These are phyloP conservation scores for Cordyceps fumosorosea DNA, from an alignment of 2,329 filamentous ascomycete genomes.

Conservation along the genomic window DNA sequence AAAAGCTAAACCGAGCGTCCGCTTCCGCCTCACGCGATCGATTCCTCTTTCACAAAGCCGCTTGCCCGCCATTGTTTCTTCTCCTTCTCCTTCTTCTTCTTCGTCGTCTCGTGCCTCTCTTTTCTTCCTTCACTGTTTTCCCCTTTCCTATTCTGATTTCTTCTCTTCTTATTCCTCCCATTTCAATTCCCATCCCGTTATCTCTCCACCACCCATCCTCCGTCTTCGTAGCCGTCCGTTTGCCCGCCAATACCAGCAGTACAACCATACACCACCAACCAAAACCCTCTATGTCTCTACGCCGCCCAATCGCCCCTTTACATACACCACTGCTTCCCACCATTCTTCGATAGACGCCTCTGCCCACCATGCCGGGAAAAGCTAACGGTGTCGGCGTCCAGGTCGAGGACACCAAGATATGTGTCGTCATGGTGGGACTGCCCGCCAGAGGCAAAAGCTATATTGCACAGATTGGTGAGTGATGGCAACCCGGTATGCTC, in stretches of 20 bases:
- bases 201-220: neutral
- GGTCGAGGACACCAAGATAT: conserved; percentile 94
- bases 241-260: neutral
- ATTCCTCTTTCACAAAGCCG: conserved; percentile 6
- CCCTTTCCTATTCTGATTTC: conserved; percentile 2
- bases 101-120: no score
- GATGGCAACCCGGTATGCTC: conserved; percentile 13
- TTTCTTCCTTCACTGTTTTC: conserved; percentile 2
- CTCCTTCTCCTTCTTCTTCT: conserved; percentile 6
- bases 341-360: neutral
- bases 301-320: conserved; percentile 1
- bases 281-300: neutral
- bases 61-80: conserved; percentile 8
- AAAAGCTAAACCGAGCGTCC: conserved; percentile 13
- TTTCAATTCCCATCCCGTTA: neutral
- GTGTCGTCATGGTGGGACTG: conserved; percentile 97
- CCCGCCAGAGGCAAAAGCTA: conserved; percentile 94
- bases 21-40: conserved; percentile 14
- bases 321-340: conserved; percentile 2
- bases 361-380: conserved; percentile 35
- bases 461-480: conserved; percentile 89
- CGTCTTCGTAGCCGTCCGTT: neutral
- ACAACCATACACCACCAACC: neutral
- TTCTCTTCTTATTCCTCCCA: neutral
- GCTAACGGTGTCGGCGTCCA: conserved; percentile 68